phyloP scores from a whole-genome alignment of 1,284 basidiomycete genomes.

The Naganishia sp. region DNA sequence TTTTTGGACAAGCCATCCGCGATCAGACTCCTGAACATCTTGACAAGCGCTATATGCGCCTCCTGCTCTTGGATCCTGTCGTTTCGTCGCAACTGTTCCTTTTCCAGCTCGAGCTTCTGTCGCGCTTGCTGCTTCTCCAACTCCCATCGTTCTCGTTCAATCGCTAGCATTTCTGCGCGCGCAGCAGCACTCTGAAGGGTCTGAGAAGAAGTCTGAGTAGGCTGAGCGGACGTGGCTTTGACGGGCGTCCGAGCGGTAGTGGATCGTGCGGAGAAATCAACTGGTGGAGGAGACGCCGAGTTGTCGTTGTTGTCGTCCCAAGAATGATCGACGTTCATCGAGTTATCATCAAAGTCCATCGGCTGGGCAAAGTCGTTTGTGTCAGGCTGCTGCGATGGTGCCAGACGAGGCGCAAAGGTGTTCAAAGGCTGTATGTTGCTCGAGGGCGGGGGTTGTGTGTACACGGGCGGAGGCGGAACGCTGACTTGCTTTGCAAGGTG shows the following conservation, averaged over 20 bases:
- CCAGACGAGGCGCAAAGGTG: not conserved
- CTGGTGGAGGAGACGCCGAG: not conserved
- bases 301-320: slow-evolving; percentile 18
- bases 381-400: slow-evolving; percentile 5
- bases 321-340: slow-evolving; percentile 13
- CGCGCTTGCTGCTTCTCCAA: slow-evolving; percentile 20
- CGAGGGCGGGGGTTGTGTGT: not conserved
- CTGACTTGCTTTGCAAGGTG: slow-evolving; percentile 18
- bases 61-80: slow-evolving; percentile 26
- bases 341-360: slow-evolving; percentile 24
- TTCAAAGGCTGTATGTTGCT: not conserved
- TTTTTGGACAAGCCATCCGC: slow-evolving; percentile 25
- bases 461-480: slow-evolving; percentile 21
- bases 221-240: not conserved
- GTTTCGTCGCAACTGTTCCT: slow-evolving; percentile 22
- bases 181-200: slow-evolving; percentile 5
- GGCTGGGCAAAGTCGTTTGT: slow-evolving; percentile 9
- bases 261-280: not conserved
- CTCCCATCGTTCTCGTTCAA: slow-evolving; percentile 26
- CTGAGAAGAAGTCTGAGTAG: too few species aligned
- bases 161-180: slow-evolving; percentile 18
- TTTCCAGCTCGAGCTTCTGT: slow-evolving; percentile 28
- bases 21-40: slow-evolving; percentile 24
- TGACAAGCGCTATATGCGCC: slow-evolving; percentile 25
- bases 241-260: not conserved